Evolutionary conservation across 202 grass and related monocot species (phyloP).

Genomic region (Carex arenaria): DNA sequence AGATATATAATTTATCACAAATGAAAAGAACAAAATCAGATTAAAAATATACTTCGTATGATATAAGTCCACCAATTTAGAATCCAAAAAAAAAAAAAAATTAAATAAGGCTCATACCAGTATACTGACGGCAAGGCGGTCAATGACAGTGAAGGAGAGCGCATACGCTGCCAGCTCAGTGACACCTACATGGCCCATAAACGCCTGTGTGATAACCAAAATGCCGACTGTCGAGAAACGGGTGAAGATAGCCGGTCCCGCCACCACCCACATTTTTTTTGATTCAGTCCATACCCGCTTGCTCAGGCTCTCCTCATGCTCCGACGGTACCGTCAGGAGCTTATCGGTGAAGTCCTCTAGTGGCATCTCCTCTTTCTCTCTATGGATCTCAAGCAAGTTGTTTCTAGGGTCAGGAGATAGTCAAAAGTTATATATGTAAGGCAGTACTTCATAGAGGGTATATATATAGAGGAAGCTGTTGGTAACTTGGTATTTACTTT

Average conservation of each 20-base stretch:
- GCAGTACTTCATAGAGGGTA: no score
- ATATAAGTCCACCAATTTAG: not conserved
- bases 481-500: no score
- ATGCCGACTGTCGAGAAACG: slow-evolving; percentile 65
- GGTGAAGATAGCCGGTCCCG: slow-evolving; percentile 64
- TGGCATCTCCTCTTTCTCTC: slow-evolving; percentile 5
- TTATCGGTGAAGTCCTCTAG: not conserved
- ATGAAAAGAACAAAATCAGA: no score
- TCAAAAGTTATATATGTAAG: no score
- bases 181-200: slow-evolving; percentile 57
- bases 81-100: not conserved
- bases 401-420: no score
- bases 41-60: not conserved
- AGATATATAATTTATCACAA: no score
- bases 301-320: not conserved
- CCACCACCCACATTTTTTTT: slow-evolving; percentile 69
- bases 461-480: no score
- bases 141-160: slow-evolving; percentile 65
- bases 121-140: slow-evolving; percentile 55
- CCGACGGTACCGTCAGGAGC: not conserved
- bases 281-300: slow-evolving; percentile 57
- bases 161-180: slow-evolving; percentile 61
- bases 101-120: slow-evolving; percentile 46
- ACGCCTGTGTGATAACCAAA: slow-evolving; percentile 61
- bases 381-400: not conserved